These are phyloP conservation scores for Boletus semigastroideus DNA, from an alignment of 1,284 basidiomycete genomes.

Conservation along the genomic window DNA sequence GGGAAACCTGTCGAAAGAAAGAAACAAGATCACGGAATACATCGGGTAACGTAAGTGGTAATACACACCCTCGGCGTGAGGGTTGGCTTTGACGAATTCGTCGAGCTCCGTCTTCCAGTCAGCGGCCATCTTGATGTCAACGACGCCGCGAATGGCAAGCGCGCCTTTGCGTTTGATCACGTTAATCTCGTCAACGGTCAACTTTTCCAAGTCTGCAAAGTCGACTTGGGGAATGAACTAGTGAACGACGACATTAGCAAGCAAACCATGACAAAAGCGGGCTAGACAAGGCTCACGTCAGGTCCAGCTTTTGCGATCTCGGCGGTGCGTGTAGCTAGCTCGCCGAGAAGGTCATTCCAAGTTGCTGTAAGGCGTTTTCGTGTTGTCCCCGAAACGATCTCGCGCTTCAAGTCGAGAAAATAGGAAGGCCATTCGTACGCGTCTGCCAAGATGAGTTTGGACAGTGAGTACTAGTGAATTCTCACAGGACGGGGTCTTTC, in stretches of 20 bases:
- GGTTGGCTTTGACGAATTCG: conserved; percentile 58
- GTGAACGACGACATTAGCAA: background rate
- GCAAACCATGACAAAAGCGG: background rate
- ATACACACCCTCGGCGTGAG: conserved; percentile 48
- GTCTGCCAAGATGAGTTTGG: conserved; percentile 12
- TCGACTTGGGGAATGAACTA: conserved; percentile 59
- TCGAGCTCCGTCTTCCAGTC: conserved; percentile 57
- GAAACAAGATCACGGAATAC: background rate
- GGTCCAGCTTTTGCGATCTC: conserved; percentile 48
- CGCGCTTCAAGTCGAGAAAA: conserved; percentile 55
- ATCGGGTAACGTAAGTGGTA: background rate
- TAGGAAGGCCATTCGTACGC: conserved; percentile 36
- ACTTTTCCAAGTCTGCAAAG: conserved; percentile 51
- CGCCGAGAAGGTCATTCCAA: conserved; percentile 56
- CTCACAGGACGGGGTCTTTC: background rate
- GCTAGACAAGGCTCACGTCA: conserved; percentile 38
- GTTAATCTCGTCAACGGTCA: conserved; percentile 47
- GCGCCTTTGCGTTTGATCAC: conserved; percentile 56
- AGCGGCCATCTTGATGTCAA: conserved; percentile 53
- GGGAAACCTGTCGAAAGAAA: conserved; percentile 46
- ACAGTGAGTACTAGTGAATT: background rate
- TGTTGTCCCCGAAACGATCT: conserved; percentile 52
- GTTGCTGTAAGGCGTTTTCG: conserved; percentile 47
- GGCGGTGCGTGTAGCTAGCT: conserved; percentile 46
- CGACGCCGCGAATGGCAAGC: conserved; percentile 62